Conservation (phyloP, 2,329 filamentous ascomycete genomes). For the Cercospora berteroae region DNA sequence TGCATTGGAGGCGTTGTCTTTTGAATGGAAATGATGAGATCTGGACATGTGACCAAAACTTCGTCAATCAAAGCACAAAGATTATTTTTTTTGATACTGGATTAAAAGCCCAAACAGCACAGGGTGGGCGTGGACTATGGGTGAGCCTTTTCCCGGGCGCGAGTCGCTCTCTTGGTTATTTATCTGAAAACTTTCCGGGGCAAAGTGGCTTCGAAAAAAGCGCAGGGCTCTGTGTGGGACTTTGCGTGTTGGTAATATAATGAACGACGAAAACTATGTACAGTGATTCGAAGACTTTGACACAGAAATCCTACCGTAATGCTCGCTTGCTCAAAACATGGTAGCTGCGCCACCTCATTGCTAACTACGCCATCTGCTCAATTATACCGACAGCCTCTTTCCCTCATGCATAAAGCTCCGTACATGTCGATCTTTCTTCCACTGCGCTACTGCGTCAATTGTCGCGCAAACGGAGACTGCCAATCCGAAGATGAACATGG, state of each 20-base stretch:
- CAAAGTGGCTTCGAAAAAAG: neutral
- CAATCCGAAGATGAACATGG: conserved; percentile 30
- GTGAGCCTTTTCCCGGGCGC: neutral
- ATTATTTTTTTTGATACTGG: neutral
- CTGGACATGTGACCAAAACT: neutral
- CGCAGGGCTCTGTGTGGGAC: neutral
- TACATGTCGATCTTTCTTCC: neutral
- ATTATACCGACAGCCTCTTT: neutral
- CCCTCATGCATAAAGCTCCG: neutral
- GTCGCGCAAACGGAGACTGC: conserved; percentile 10
- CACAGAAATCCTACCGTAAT: neutral
- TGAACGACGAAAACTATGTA: conserved; percentile 1
- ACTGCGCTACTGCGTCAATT: neutral
- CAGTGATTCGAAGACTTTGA: neutral
- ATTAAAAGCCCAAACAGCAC: neutral
- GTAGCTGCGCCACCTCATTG: neutral
- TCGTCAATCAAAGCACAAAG: neutral
- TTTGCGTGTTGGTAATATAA: neutral
- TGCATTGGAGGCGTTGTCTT: neutral
- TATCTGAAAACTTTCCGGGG: neutral
- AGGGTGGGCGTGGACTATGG: neutral
- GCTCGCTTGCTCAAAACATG: neutral
- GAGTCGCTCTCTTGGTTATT: neutral
- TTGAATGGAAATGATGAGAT: neutral
- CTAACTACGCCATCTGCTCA: neutral